These are phyloP conservation scores for Neonectria punicea DNA, from an alignment of 2,329 filamentous ascomycete species.

Conservation along the genomic window DNA sequence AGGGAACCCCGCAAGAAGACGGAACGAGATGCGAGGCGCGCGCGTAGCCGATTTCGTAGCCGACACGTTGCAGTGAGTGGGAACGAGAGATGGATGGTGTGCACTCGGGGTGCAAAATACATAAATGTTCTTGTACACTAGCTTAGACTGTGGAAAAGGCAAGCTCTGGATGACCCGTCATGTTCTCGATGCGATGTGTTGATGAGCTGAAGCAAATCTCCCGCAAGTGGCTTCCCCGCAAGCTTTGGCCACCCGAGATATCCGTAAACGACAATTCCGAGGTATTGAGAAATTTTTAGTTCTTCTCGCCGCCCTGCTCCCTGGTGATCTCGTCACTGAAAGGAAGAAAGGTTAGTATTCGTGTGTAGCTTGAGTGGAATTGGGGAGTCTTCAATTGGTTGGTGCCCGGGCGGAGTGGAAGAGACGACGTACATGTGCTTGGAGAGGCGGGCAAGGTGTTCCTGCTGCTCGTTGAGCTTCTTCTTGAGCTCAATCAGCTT, in stretches of 20 bases:
- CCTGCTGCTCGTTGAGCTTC: conserved; percentile 80
- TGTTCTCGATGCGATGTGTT: conserved; percentile 28
- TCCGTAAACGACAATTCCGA: conserved; percentile 28
- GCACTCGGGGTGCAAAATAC: conserved; percentile 35
- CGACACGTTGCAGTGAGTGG: conserved; percentile 14
- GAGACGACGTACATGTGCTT: conserved; percentile 78
- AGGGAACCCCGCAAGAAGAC: conserved; percentile 28
- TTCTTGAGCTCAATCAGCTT: conserved; percentile 84
- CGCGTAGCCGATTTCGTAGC: background rate
- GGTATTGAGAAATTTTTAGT: conserved; percentile 49
- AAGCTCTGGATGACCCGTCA: conserved; percentile 35
- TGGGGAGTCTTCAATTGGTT: conserved; percentile 13
- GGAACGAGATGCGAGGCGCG: conserved; percentile 12
- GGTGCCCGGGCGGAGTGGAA: background rate
- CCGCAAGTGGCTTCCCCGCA: conserved; percentile 33
- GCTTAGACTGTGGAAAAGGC: conserved; percentile 44
- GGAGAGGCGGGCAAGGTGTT: conserved; percentile 85
- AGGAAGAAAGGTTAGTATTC: conserved; percentile 24
- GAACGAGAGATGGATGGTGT: conserved; percentile 26
- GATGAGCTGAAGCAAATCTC: conserved; percentile 29
- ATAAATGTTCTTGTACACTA: conserved; percentile 54
- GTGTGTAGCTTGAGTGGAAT: background rate
- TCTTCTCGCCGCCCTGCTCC: conserved; percentile 74
- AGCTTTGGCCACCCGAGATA: conserved; percentile 29
- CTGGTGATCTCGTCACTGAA: conserved; percentile 80